These are phyloP conservation scores for Cordyceps pruinosa DNA, from an alignment of 2,329 filamentous ascomycete genomes.

Conservation along the genomic window DNA sequence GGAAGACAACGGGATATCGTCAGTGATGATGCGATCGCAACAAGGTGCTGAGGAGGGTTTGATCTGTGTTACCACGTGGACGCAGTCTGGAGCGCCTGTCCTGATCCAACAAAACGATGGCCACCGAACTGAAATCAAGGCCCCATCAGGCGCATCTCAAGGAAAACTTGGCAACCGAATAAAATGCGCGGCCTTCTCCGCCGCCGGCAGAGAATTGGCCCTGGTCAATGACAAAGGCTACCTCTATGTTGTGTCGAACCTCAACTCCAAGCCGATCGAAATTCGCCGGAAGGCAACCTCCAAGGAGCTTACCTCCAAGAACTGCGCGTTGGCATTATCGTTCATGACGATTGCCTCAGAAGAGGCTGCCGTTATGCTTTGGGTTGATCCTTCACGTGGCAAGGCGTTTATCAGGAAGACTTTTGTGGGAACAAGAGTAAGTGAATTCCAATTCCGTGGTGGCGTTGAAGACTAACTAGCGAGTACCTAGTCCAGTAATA, in stretches of 20 bases:
- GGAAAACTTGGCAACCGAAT: slow-evolving; percentile 32
- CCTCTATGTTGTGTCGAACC: slow-evolving; percentile 30
- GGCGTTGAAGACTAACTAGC: background rate
- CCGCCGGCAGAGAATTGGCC: slow-evolving; percentile 30
- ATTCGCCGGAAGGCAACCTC: slow-evolving; percentile 28
- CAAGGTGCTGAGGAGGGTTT: slow-evolving; percentile 27
- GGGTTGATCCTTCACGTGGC: slow-evolving; percentile 29
- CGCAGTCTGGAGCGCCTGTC: slow-evolving; percentile 33
- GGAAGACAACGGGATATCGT: slow-evolving; percentile 33
- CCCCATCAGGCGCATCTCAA: slow-evolving; percentile 22
- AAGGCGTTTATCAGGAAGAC: slow-evolving; percentile 27
- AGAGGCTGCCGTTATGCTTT: slow-evolving; percentile 31
- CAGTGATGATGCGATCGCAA: slow-evolving; percentile 29
- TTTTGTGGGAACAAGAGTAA: slow-evolving; percentile 16
- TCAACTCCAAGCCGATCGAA: slow-evolving; percentile 33
- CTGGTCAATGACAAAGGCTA: slow-evolving; percentile 35
- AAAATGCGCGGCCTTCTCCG: slow-evolving; percentile 32
- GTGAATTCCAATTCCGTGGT: background rate
- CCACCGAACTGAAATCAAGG: slow-evolving; percentile 28
- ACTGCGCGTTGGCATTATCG: slow-evolving; percentile 30
- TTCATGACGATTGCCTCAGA: slow-evolving; percentile 32
- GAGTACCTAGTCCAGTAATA: background rate
- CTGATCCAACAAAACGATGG: slow-evolving; percentile 32
- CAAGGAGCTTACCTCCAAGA: slow-evolving; percentile 31
- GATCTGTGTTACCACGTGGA: slow-evolving; percentile 35